Evolutionary conservation across 768 basidiomycete genomes (phyloP), one percentile per base, ranked within the genome.

Genomic region (Lactarius hengduanensis): DNA sequence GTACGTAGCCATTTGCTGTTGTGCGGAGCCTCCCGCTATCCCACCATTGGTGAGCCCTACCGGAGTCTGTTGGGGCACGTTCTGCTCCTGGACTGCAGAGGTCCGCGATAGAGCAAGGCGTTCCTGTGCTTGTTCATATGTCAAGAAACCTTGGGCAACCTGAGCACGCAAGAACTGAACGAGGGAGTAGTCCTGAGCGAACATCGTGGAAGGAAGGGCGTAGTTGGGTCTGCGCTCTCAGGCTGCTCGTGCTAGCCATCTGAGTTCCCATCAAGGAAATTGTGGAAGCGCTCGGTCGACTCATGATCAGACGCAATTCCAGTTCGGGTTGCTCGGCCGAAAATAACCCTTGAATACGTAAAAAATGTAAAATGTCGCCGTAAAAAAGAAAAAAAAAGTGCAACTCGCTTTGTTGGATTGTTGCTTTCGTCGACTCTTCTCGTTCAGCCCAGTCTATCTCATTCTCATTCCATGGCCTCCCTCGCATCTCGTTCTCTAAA

Each of bases 401-500:
- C 10, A 13, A 50, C 47, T 50, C 47, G 47, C 22, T 50, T 50
- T 22, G 47, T 50, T 50, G 47, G 11, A 11, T 50, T 50, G 22
- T 22, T 11, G 4, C 22, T 5, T 50, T 22, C 11, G 28, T 32
- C 13, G 55, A 13, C 30, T 20, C 7, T 56, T 20, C 13, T 56
- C 11, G n/a, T 40, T 34, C 36, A 22, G n/a, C 59, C 26, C 45
- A 53, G n/a, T 53, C 22, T n/a, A n/a, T n/a, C n/a, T n/a, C n/a
- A n/a, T n/a, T 63, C 32, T 66, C n/a, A 50, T 7, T 59, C 78
- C 75, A 81, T 80, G 80, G 90, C 91, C 86, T 80, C 86, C 73
- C 75, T 89, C 71, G 82, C 84, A 62, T 79, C 84, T 75, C 89
- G 90, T 73, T 85, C 90, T 72, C 79, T 85, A 22, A 83, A 84